phyloP scores from a whole-genome alignment of 331 rosid species.

The Acacia pycnantha region DNA sequence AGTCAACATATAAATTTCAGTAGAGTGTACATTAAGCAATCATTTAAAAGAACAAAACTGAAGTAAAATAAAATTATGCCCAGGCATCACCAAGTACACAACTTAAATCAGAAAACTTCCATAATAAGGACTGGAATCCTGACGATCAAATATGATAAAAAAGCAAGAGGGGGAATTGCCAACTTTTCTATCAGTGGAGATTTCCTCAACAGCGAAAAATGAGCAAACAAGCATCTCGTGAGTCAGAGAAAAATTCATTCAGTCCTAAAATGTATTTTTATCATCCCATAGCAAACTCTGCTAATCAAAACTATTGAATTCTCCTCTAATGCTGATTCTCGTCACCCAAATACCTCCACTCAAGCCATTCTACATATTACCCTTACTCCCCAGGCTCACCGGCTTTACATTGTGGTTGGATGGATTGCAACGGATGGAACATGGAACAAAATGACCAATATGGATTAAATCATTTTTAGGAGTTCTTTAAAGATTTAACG shows the following conservation, averaged over 20 bases:
- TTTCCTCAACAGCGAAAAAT: neutral
- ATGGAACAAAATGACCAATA: neutral
- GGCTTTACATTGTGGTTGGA: neutral
- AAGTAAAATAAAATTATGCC: neutral
- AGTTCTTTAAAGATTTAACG: neutral
- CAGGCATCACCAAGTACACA: neutral
- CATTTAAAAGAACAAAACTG: conserved; percentile 12
- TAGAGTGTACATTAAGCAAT: conserved; percentile 9
- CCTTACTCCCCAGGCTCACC: neutral
- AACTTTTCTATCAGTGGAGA: neutral
- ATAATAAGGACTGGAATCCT: neutral
- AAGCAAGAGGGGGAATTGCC: neutral
- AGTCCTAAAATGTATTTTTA: neutral
- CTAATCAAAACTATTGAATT: conserved; percentile 2
- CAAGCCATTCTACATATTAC: neutral
- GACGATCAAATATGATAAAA: neutral
- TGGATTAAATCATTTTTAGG: neutral
- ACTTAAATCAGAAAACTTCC: conserved; percentile 6
- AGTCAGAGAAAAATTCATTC: neutral
- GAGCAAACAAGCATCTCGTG: neutral
- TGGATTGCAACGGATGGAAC: neutral
- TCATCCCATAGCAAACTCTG: neutral
- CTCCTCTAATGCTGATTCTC: neutral
- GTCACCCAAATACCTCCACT: neutral
- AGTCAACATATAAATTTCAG: conserved; percentile 18